Base-by-base conservation (phyloP, 2,329 filamentous ascomycete genomes). In the Incumbomyces lentus region DNA sequence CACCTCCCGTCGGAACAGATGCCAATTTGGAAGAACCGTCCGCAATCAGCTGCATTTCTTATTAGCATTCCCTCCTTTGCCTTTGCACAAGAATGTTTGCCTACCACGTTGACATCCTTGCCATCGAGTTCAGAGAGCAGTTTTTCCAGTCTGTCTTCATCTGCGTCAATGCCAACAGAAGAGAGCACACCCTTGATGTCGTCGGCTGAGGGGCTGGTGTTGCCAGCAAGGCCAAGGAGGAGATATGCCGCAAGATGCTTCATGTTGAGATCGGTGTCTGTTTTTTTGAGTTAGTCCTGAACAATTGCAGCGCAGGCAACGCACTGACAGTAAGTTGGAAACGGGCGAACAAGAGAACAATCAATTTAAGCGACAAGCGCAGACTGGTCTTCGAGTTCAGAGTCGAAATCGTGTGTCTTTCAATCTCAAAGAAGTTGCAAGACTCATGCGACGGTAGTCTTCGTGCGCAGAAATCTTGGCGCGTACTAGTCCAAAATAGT, bases 181-280 rank as follows among this genome's bases (percentile, higher is more conserved):
- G 81, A 80, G 68, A 98, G 87, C 64, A 98, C 88, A 55, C 66
- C 68, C 78, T 86, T 93, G 79, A 98, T 74, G 68, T 96, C 89
- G 59, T 71, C 70, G 63, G 85, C 86, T 57, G 85, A 88, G 62
- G 92, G 92, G 57, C 81, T 81, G 75, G 78, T 71, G 81, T 96
- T 96, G 75, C 92, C 93, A 70, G 79, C 90, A 62, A 96, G 84
- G 75, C 76, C 75, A 72, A 98, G 86, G 68, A 98, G 90, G 68
- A 98, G 89, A 82, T 95, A 98, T 70, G 92, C 90, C 70, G 92
- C 92, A 77, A 98, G 84, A 77, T 96, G 84, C 89, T 98, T 96
- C 92, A 98, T 96, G 87, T 82, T 94, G 70, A 66, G 61, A n/a
- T 35, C 22, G 22, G 22, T 42, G 16, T 60, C 51, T 55, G 42